A percentile compares a stretch with the other conserved stretches of the same genome.
phyloP scores from a whole-genome alignment of 73 alveolate species.

The Uronychia binucleata region DNA sequence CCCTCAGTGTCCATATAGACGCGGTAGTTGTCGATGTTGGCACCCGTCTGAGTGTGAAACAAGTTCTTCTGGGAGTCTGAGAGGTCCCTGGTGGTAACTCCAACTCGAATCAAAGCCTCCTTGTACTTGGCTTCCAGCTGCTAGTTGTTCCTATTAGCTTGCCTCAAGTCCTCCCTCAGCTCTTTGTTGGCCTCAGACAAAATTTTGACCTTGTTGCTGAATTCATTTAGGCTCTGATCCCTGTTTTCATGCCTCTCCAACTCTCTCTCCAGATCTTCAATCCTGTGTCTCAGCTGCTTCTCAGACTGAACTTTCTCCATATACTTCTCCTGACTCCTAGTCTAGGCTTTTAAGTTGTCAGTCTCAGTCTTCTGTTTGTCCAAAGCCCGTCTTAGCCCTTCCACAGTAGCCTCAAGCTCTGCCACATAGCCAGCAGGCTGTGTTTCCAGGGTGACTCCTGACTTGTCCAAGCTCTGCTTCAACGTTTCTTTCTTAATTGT shows the following conservation, averaged over 20 bases:
- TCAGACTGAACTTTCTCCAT: slow-evolving; percentile 39
- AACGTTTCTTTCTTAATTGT: slow-evolving; percentile 19
- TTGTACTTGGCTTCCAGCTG: slow-evolving; percentile 44
- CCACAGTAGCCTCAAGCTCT: slow-evolving; percentile 47
- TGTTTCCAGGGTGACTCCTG: slow-evolving; percentile 22
- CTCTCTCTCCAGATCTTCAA: slow-evolving; percentile 42
- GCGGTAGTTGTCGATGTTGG: slow-evolving; percentile 32
- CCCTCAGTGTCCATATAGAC: slow-evolving; percentile 5
- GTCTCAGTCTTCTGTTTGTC: slow-evolving; percentile 41
- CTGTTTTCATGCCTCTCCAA: slow-evolving; percentile 48
- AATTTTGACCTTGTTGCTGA: slow-evolving; percentile 28
- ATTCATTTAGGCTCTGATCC: slow-evolving; percentile 38
- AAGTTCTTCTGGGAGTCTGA: slow-evolving; percentile 7
- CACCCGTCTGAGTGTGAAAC: slow-evolving; percentile 29
- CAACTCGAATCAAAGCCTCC: slow-evolving; percentile 18
- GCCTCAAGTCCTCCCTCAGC: slow-evolving; percentile 48
- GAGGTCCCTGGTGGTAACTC: slow-evolving; percentile 17
- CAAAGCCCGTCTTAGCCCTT: slow-evolving; percentile 30
- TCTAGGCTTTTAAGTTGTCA: slow-evolving; percentile 25
- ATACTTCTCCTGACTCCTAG: slow-evolving; percentile 7
- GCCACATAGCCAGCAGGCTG: slow-evolving; percentile 26
- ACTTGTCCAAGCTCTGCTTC: slow-evolving; percentile 8
- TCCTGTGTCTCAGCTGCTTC: slow-evolving; percentile 49
- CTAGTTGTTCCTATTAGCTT: slow-evolving; percentile 22
- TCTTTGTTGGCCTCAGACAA: slow-evolving; percentile 46